Percentiles rank a stretch among this genome's conserved stretches.
These are phyloP conservation scores for Trichoderma atrobrunneum DNA, from an alignment of 2,329 filamentous ascomycete species.

Conservation along the genomic window DNA sequence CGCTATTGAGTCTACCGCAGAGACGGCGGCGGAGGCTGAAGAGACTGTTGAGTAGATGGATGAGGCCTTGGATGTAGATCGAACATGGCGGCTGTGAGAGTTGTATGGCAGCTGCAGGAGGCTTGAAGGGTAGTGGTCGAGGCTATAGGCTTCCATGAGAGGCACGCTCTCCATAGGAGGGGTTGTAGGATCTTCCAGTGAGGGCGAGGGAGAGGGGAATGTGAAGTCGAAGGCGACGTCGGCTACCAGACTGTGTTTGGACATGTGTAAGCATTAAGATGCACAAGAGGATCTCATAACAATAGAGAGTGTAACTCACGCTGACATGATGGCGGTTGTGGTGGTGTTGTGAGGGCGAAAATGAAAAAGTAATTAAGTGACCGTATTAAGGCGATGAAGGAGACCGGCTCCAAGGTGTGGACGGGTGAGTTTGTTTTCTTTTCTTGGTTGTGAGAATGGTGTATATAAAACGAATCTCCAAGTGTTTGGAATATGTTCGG, in stretches of 20 bases:
- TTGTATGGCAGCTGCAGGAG: conserved; percentile 55
- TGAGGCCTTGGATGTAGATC: conserved; percentile 63
- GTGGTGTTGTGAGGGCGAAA: conserved; percentile 18
- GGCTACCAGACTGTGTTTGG: conserved; percentile 54
- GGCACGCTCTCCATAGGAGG: conserved; percentile 27
- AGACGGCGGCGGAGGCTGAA: conserved; percentile 32
- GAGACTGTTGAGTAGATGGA: conserved; percentile 58
- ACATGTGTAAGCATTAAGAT: conserved; percentile 26
- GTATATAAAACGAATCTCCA: not conserved
- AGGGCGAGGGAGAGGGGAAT: conserved; percentile 41
- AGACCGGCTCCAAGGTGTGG: conserved; percentile 24
- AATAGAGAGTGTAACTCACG: conserved; percentile 29
- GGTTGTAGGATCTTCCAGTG: conserved; percentile 31
- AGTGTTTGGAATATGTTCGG: conserved; percentile 10
- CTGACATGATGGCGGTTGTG: conserved; percentile 31
- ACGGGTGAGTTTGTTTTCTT: not conserved
- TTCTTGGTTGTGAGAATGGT: not conserved
- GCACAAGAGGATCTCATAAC: not conserved
- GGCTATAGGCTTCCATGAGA: conserved; percentile 42
- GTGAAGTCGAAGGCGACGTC: conserved; percentile 61
- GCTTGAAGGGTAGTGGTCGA: conserved; percentile 45
- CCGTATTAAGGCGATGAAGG: conserved; percentile 6
- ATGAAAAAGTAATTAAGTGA: not conserved
- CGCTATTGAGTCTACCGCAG: conserved; percentile 51
- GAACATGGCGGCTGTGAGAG: conserved; percentile 49